Evolutionary conservation across 805 yeast species (phyloP), one percentile per base, ranked within the genome.

Genomic region (Candida ponderosae): DNA sequence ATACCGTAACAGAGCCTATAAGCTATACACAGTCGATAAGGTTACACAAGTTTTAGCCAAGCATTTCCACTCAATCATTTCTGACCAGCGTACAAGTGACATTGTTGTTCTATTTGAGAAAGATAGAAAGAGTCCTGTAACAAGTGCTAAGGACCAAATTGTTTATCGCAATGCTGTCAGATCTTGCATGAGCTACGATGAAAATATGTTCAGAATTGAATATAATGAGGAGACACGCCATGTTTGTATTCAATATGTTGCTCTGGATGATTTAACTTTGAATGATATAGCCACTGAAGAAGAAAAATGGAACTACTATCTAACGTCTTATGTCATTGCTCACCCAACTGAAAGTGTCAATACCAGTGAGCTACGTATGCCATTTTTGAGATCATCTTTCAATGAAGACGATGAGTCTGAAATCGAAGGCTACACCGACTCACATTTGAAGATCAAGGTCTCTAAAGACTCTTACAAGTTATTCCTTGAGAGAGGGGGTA

Each of bases 331-430:
- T 58, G 75, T 89, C 31, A 82, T 93, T 84, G 82, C 95, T 4
- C 95, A 87, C 51, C 97, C 98, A 29, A 93, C 99, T 3, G 99
- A 93, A 59, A 97, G 97, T 23, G 82, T 93, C 15, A 79, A 87
- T 15, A 76, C 85, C 16, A 78, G 82, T 31, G 78, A 77, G 46
- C 72, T 93, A 38, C 72, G 74, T 44, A 68, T 86, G 59, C 97
- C 97, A 19, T 83, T 90, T 59, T 64, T 85, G 46, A 81, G 77
- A 47, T 56, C 73, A 5, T 70, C 67, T 37, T 61, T 79, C 33
- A 75, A 76, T 33, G 70, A 64, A 34, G 73, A 74, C 10, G 76
- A 70, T 37, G 81, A 74, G 15, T 65, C 62, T 42, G 70, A 60
- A 26, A 63, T 63, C 16, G 80, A 75, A 37, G 94, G 90, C 11